Conservation (phyloP, 139 green algal species). For the Coelastrella sp. region DNA sequence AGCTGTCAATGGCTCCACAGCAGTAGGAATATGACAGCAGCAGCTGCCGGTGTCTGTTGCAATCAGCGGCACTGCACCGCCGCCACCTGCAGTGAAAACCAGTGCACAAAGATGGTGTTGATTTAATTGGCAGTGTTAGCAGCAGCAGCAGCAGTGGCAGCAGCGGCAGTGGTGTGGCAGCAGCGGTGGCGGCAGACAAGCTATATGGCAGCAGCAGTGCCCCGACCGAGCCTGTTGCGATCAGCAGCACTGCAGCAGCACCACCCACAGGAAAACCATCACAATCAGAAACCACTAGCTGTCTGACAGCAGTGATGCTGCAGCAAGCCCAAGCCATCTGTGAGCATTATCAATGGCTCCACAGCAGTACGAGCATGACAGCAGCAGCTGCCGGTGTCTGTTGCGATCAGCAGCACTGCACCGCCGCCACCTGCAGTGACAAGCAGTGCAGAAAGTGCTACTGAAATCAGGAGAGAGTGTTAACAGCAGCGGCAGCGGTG, state of each 20-base stretch:
- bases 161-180: neutral
- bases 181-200: too few species aligned
- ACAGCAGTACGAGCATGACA: neutral
- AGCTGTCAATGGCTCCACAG: neutral
- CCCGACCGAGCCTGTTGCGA: too few species aligned
- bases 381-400: slow-evolving; percentile 21
- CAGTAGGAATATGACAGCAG: slow-evolving; percentile 18
- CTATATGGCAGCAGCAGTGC: too few species aligned
- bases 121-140: neutral
- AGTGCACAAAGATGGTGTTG: too few species aligned
- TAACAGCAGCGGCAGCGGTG: neutral
- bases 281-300: too few species aligned
- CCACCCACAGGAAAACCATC: too few species aligned
- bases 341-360: too few species aligned
- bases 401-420: slow-evolving; percentile 22
- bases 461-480: neutral
- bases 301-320: too few species aligned
- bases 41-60: slow-evolving; percentile 18
- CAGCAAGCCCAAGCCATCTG: too few species aligned
- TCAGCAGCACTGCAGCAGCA: too few species aligned
- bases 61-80: slow-evolving; percentile 4
- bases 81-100: slow-evolving; percentile 7
- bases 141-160: neutral
- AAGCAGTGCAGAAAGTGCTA: too few species aligned
- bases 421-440: slow-evolving; percentile 16